Evolutionary conservation across 176 grass and related monocot species (phyloP).

Genomic region (Aegilops longissima): DNA sequence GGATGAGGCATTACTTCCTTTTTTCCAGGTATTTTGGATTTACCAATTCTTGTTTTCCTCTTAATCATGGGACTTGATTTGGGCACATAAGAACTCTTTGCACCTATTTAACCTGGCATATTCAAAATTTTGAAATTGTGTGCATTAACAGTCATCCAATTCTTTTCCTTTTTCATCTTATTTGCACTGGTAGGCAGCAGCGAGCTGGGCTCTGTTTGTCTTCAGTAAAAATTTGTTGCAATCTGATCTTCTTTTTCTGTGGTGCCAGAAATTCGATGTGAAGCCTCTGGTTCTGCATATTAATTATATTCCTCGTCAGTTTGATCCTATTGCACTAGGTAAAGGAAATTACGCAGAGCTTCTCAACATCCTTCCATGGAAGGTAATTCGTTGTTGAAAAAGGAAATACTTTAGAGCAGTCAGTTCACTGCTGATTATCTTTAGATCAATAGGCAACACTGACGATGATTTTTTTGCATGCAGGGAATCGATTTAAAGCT

Average conservation of each 20-base stretch:
- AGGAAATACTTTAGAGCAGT: not conserved
- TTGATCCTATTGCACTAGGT: conserved; percentile 82
- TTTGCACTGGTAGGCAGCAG: not conserved
- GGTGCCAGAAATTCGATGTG: conserved; percentile 90
- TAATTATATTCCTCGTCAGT: conserved; percentile 94
- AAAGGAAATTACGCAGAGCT: conserved; percentile 97
- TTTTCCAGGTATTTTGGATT: conserved; percentile 88
- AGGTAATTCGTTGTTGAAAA: conserved; percentile 50
- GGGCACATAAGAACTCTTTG: not conserved
- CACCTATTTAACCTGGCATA: not conserved
- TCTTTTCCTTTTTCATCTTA: not conserved
- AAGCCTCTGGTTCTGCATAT: conserved; percentile 73
- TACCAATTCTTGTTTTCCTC: conserved; percentile 2
- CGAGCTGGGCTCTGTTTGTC: not conserved
- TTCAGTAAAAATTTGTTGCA: conserved; percentile 18
- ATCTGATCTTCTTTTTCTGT: conserved; percentile 32
- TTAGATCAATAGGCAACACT: not conserved
- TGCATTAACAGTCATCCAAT: not conserved
- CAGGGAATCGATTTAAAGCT: conserved; percentile 98
- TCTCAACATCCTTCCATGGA: conserved; percentile 98
- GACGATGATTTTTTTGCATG: conserved; percentile 18
- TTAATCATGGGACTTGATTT: conserved; percentile 5
- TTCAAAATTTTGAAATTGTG: not conserved
- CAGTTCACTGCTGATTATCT: conserved; percentile 6
- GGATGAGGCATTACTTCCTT: conserved; percentile 92